Evolutionary conservation across 2,329 filamentous ascomycete species (phyloP).

Genomic region (Metarhizium robertsii): DNA sequence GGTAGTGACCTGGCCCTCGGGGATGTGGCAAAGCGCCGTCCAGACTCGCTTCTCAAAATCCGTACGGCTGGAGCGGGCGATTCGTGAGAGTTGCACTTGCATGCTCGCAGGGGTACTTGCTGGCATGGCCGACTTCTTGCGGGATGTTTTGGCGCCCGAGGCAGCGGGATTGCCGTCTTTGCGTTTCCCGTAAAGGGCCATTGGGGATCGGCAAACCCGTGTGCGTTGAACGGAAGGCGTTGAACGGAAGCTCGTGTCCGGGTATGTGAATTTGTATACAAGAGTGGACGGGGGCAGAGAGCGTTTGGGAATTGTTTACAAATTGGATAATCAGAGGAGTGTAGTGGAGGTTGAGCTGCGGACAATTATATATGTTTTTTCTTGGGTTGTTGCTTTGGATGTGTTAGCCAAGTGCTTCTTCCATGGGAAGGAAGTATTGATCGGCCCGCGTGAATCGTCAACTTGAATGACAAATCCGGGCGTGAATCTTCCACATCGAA

Average conservation of each 20-base stretch:
- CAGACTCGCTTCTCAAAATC: conserved; percentile 58
- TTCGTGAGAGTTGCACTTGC: conserved; percentile 32
- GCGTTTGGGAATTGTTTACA: too few relatives aligned
- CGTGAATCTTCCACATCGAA: conserved; percentile 8
- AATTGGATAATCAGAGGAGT: too few relatives aligned
- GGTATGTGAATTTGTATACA: too few relatives aligned
- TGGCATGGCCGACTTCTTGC: neutral
- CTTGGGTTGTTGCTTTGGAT: too few relatives aligned
- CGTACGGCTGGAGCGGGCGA: conserved; percentile 35
- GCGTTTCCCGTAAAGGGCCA: too few relatives aligned
- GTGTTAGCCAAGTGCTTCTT: neutral
- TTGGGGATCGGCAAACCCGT: too few relatives aligned
- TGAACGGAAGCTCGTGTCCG: too few relatives aligned
- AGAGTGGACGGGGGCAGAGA: too few relatives aligned
- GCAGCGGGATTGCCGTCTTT: neutral
- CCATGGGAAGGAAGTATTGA: too few relatives aligned
- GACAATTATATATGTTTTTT: too few relatives aligned
- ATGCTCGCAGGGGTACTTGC: conserved; percentile 15
- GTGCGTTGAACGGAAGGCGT: too few relatives aligned
- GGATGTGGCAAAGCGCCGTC: conserved; percentile 66
- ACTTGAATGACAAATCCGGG: neutral
- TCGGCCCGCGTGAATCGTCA: neutral
- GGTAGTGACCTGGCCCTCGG: conserved; percentile 64
- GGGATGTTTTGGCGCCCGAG: conserved; percentile 1
- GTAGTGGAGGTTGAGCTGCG: too few relatives aligned